Percentiles rank a stretch among this genome's conserved stretches.
Evolutionary conservation across 1,284 basidiomycete genomes (phyloP).

Genomic region (Irpex sp.): DNA sequence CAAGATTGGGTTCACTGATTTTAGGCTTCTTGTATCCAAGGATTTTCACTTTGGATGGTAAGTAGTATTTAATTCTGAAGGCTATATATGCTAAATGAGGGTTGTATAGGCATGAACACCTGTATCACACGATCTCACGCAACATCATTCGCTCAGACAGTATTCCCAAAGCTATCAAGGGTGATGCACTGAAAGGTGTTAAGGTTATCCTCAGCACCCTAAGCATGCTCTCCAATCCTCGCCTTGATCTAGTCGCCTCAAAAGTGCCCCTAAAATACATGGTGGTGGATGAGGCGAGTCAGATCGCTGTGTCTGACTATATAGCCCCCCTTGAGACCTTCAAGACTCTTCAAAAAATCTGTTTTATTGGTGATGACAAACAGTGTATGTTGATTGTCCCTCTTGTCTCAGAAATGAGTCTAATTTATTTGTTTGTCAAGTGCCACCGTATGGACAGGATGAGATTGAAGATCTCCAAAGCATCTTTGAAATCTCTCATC

Average conservation of each 20-base stretch:
- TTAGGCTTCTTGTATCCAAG: constrained; percentile 52
- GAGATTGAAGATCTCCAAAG: constrained; percentile 34
- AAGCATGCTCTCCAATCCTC: constrained; percentile 57
- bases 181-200: constrained; percentile 30
- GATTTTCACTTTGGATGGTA: constrained; percentile 65
- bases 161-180: constrained; percentile 28
- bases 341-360: constrained; percentile 49
- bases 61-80: constrained; percentile 16
- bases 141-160: constrained; percentile 50
- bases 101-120: constrained; percentile 64
- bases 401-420: constrained; percentile 2
- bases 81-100: constrained; percentile 1
- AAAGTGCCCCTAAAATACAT: constrained; percentile 31
- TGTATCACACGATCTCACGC: constrained; percentile 43
- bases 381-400: constrained; percentile 51
- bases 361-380: constrained; percentile 74
- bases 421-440: constrained; percentile 31
- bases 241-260: constrained; percentile 26
- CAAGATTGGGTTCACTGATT: constrained; percentile 40
- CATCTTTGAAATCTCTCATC: constrained; percentile 42
- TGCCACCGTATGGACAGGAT: constrained; percentile 47
- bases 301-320: constrained; percentile 49
- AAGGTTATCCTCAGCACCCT: constrained; percentile 69
- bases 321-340: constrained; percentile 47
- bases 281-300: constrained; percentile 43